These are phyloP conservation scores for Peterozyma toletana DNA, from an alignment of 805 yeast species.

Conservation along the genomic window DNA sequence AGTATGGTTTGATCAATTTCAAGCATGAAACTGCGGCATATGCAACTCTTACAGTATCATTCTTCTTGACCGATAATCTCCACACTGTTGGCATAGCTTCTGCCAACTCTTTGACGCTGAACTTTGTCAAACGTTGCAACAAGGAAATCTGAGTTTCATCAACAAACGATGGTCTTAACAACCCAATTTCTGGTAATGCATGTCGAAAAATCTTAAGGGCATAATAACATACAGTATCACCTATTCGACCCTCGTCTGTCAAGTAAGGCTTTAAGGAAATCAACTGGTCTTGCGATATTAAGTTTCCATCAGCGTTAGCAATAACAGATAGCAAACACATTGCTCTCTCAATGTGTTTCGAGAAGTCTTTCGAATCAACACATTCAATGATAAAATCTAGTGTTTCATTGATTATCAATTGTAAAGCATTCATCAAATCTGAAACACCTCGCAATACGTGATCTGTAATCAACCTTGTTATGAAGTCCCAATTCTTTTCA, in stretches of 20 bases:
- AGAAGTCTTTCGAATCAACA: conserved; percentile 19
- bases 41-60: conserved; percentile 41
- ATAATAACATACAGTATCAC: conserved; percentile 34
- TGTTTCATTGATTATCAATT: conserved; percentile 24
- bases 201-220: conserved; percentile 48
- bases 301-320: conserved; percentile 41
- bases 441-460: conserved; percentile 26
- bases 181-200: conserved; percentile 33
- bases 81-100: conserved; percentile 70
- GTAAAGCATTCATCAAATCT: conserved; percentile 16
- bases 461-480: conserved; percentile 40
- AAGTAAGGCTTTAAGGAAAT: conserved; percentile 59
- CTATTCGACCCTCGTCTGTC: conserved; percentile 35
- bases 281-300: conserved; percentile 63
- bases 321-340: conserved; percentile 50
- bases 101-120: conserved; percentile 53
- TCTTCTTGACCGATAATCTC: conserved; percentile 40
- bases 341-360: conserved; percentile 22
- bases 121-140: conserved; percentile 51
- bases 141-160: conserved; percentile 42
- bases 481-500: conserved; percentile 33
- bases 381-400: conserved; percentile 28
- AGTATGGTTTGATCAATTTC: conserved; percentile 38
- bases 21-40: conserved; percentile 63
- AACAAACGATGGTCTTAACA: conserved; percentile 45